These are phyloP conservation scores for Exophiala xenobiotica DNA, from an alignment of 2,329 filamentous ascomycete species.

Conservation along the genomic window DNA sequence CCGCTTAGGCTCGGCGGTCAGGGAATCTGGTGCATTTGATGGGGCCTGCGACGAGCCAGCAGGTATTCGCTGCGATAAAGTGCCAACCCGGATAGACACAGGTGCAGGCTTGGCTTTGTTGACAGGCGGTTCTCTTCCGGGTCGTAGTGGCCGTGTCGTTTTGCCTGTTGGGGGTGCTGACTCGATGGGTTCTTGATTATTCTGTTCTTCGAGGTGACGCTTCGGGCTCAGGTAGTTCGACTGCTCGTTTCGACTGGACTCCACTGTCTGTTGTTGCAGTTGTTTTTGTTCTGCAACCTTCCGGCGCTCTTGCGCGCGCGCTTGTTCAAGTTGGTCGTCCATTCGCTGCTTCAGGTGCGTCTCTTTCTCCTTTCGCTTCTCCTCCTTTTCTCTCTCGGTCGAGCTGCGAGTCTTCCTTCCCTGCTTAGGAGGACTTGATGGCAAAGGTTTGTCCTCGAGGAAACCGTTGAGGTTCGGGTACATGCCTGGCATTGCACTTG, in stretches of 20 bases:
- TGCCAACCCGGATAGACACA: constrained; percentile 51
- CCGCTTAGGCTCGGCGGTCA: constrained; percentile 50
- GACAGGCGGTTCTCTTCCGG: constrained; percentile 40
- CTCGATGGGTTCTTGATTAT: constrained; percentile 32
- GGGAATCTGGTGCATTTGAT: constrained; percentile 59
- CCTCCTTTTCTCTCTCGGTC: constrained; percentile 53
- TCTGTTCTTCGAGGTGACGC: constrained; percentile 14
- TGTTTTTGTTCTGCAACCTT: constrained; percentile 35
- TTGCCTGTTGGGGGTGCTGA: constrained; percentile 37
- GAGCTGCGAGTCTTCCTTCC: constrained; percentile 57
- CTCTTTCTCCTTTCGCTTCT: constrained; percentile 34
- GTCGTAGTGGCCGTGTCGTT: constrained; percentile 43
- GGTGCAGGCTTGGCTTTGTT: constrained; percentile 46
- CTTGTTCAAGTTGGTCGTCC: constrained; percentile 39
- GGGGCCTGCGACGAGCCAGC: constrained; percentile 55
- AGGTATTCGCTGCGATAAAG: constrained; percentile 47
- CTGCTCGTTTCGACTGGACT: constrained; percentile 34
- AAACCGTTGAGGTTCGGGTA: constrained; percentile 31
- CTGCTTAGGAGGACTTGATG: constrained; percentile 38
- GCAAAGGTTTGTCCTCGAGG: constrained; percentile 26
- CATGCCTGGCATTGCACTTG: constrained; percentile 32
- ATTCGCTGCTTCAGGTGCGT: constrained; percentile 33
- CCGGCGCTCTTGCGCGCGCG: constrained; percentile 38
- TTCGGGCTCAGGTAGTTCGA: constrained; percentile 29
- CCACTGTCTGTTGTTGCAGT: constrained; percentile 36